phyloP scores from a whole-genome alignment of 2,329 filamentous ascomycete species.

The Xylariaceae sp. region DNA sequence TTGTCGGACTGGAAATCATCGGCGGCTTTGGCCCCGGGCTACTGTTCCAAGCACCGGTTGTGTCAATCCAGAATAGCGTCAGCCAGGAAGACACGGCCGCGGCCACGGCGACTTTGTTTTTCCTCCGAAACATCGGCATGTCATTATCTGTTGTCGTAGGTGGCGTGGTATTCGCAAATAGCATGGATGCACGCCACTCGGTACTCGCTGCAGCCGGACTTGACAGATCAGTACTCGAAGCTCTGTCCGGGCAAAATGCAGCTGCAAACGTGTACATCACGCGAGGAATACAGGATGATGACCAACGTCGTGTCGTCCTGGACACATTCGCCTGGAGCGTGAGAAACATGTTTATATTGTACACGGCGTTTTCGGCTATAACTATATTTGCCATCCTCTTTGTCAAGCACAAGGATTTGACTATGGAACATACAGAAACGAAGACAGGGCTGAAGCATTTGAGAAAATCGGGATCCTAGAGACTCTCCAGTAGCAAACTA shows the following conservation, averaged over 20 bases:
- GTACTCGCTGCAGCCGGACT: conserved; percentile 20
- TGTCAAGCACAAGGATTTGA: conserved; percentile 41
- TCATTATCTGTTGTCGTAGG: conserved; percentile 69
- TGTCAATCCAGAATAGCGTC: conserved; percentile 62
- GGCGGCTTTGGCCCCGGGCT: conserved; percentile 61
- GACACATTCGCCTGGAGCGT: conserved; percentile 46
- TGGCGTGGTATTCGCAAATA: conserved; percentile 74
- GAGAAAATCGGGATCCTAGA: conserved; percentile 3
- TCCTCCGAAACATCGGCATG: conserved; percentile 64
- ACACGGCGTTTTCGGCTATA: conserved; percentile 38
- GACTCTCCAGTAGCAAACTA: neutral
- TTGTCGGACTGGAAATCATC: conserved; percentile 58
- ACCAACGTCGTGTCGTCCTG: conserved; percentile 37
- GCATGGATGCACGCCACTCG: conserved; percentile 55
- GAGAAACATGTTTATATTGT: conserved; percentile 46
- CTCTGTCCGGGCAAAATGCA: conserved; percentile 38
- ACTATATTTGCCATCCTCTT: conserved; percentile 41
- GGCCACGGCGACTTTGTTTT: conserved; percentile 62
- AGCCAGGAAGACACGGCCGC: conserved; percentile 60
- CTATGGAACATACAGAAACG: conserved; percentile 47
- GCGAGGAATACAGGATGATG: conserved; percentile 33
- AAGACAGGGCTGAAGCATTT: conserved; percentile 42
- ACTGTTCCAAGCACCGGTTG: conserved; percentile 64
- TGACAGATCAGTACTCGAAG: conserved; percentile 26
- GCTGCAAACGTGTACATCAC: conserved; percentile 45